phyloP scores from a whole-genome alignment of 139 green algal species.

The Closterium sp. region DNA sequence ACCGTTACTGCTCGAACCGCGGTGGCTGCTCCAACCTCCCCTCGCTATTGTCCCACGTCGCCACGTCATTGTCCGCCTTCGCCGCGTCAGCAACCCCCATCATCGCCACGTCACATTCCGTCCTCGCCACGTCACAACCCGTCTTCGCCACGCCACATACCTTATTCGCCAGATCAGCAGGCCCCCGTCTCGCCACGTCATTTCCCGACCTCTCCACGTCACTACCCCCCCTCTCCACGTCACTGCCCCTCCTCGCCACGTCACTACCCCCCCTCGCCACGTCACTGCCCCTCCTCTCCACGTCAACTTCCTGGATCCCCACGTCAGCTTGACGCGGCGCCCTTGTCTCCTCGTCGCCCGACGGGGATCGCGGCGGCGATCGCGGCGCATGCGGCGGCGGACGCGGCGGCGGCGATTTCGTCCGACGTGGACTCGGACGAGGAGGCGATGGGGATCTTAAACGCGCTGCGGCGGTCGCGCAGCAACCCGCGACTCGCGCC shows the following conservation, averaged over 20 bases:
- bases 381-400: not conserved
- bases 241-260: not conserved
- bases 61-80: not conserved
- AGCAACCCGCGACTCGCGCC: not conserved
- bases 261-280: not conserved
- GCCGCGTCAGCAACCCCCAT: not conserved
- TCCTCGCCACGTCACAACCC: not conserved
- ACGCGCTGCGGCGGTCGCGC: not conserved
- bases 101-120: not conserved
- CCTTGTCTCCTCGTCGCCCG: not conserved
- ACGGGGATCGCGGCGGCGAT: not conserved
- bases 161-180: not conserved
- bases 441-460: not conserved
- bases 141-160: too few species aligned
- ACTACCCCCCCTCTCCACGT: not conserved
- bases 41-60: not conserved
- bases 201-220: not conserved
- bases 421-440: not conserved
- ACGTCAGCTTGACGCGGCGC: not conserved
- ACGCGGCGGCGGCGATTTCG: not conserved
- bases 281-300: not conserved
- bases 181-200: not conserved
- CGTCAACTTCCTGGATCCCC: not conserved
- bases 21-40: not conserved
- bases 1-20: not conserved